phyloP scores from a whole-genome alignment of 2,329 filamentous ascomycete genomes.

The Pezizomycotina sp. region DNA sequence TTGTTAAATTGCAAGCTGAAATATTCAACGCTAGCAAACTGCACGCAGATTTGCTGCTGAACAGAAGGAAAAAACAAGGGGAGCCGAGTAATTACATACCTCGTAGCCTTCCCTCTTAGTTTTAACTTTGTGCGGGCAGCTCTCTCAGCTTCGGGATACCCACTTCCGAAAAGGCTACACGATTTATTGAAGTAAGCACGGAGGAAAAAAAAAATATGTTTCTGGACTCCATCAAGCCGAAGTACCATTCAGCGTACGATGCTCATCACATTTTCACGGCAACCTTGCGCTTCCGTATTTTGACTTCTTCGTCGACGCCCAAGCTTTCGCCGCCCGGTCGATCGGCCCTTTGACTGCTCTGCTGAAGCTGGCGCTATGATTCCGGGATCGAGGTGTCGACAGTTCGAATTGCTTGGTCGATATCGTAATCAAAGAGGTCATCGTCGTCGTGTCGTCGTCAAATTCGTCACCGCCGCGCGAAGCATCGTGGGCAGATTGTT shows the following conservation, averaged over 20 bases:
- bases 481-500: no score
- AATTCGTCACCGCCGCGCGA: no score
- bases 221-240: not conserved
- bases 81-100: constrained; percentile 32
- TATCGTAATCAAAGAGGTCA: constrained; percentile 61
- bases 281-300: constrained; percentile 61
- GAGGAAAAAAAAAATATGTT: not conserved
- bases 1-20: constrained; percentile 11
- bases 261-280: constrained; percentile 75
- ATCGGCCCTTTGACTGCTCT: constrained; percentile 26
- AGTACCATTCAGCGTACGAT: constrained; percentile 34
- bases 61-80: not conserved
- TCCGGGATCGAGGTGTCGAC: constrained; percentile 23
- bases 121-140: constrained; percentile 52
- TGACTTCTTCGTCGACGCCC: constrained; percentile 75
- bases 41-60: not conserved
- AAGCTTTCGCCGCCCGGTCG: constrained; percentile 41
- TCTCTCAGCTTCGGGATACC: constrained; percentile 70
- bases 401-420: constrained; percentile 35
- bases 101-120: constrained; percentile 86
- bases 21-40: constrained; percentile 3
- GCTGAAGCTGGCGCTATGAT: constrained; percentile 31
- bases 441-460: constrained; percentile 37
- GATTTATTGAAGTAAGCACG: constrained; percentile 2
- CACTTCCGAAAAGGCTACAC: constrained; percentile 54